phyloP scores from a whole-genome alignment of 345 rosid genomes.

The Camelina neglecta region DNA sequence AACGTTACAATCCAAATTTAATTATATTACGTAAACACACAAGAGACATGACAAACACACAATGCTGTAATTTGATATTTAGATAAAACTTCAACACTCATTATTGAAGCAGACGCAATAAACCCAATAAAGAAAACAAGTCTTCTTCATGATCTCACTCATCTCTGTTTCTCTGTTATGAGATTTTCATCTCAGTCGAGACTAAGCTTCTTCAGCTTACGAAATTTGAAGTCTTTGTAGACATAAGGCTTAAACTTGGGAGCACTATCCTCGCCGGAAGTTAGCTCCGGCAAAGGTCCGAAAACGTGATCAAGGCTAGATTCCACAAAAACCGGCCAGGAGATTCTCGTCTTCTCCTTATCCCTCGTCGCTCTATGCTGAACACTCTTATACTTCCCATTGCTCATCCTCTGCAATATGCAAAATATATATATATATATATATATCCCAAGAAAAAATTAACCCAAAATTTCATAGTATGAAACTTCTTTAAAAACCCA shows the following conservation, averaged over 20 bases:
- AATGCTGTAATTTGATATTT: not conserved
- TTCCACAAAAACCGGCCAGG: slow-evolving; percentile 85
- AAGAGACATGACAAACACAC: not conserved
- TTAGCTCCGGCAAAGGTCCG: slow-evolving; percentile 62
- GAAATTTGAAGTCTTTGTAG: slow-evolving; percentile 25
- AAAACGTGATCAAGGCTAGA: slow-evolving; percentile 60
- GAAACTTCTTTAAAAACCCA: not conserved
- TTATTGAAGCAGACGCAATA: not conserved
- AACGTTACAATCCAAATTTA: too few species aligned
- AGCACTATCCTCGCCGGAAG: slow-evolving; percentile 39
- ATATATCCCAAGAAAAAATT: not conserved
- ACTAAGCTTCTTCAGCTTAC: slow-evolving; percentile 27
- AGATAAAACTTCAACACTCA: not conserved
- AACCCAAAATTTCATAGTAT: not conserved
- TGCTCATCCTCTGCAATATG: slow-evolving; percentile 62
- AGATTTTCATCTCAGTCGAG: slow-evolving; percentile 27
- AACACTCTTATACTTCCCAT: slow-evolving; percentile 61
- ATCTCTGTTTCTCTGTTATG: not conserved
- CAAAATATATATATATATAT: too few species aligned
- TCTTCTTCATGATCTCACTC: not conserved
- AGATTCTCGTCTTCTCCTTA: slow-evolving; percentile 68
- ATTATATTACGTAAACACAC: too few species aligned
- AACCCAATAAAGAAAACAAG: not conserved
- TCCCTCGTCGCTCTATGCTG: slow-evolving; percentile 61
- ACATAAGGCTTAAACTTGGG: slow-evolving; percentile 54